Evolutionary conservation across 2,329 filamentous ascomycete genomes (phyloP).

Genomic region (Nigrospora sphaerica): DNA sequence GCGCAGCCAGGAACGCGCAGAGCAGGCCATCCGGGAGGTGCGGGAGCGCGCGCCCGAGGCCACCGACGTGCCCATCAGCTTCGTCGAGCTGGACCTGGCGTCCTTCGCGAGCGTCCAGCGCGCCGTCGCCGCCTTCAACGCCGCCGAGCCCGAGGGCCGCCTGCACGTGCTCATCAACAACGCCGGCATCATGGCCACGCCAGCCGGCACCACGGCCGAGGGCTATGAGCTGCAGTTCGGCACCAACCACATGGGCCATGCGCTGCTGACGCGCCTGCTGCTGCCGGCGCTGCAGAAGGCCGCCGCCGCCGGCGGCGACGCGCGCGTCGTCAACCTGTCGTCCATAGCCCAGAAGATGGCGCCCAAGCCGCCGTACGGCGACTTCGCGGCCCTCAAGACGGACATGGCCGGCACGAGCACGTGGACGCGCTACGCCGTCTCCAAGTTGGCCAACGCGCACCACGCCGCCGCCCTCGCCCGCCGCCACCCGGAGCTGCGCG

Average conservation of each 20-base stretch:
- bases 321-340: slow-evolving; percentile 9
- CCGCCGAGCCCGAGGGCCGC: not conserved
- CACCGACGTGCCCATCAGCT: slow-evolving; percentile 1
- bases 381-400: slow-evolving; percentile 10
- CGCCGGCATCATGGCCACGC: slow-evolving; percentile 1
- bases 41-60: not conserved
- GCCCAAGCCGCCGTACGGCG: slow-evolving; percentile 1
- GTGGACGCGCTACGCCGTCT: slow-evolving; percentile 32
- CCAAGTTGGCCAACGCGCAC: slow-evolving; percentile 34
- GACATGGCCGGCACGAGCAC: slow-evolving; percentile 19
- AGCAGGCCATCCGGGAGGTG: slow-evolving; percentile 1
- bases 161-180: slow-evolving; percentile 3
- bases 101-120: slow-evolving; percentile 24
- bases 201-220: not conserved
- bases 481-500: slow-evolving; percentile 27
- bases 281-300: not conserved
- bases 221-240: slow-evolving; percentile 3
- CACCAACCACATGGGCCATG: slow-evolving; percentile 4
- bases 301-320: slow-evolving; percentile 5
- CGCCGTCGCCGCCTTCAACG: slow-evolving; percentile 21
- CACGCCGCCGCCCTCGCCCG: slow-evolving; percentile 32
- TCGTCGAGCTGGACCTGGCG: slow-evolving; percentile 30
- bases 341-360: slow-evolving; percentile 6
- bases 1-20: not conserved
- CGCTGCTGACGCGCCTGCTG: not conserved